Conservation (phyloP, 495 filamentous ascomycete genomes). For the Penicillium salamii region DNA sequence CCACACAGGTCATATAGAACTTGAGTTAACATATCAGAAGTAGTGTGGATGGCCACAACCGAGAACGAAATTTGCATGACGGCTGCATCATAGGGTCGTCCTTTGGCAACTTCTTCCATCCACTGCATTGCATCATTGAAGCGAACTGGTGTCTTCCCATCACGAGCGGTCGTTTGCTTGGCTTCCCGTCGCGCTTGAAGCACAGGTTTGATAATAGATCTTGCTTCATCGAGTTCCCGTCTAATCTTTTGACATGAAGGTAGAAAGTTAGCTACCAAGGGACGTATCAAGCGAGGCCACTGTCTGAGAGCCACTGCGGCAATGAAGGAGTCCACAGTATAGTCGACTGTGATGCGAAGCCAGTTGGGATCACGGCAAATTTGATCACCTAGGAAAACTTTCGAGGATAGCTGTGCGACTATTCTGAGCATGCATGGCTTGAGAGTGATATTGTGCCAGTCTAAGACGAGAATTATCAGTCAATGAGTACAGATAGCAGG, state of each 20-base stretch:
- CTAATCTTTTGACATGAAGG: slow-evolving; percentile 4
- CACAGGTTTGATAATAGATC: slow-evolving; percentile 8
- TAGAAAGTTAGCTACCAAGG: slow-evolving; percentile 22
- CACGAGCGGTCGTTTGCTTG: not conserved
- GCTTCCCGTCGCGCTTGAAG: slow-evolving; percentile 11
- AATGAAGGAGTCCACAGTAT: slow-evolving; percentile 35
- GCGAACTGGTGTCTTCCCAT: not conserved
- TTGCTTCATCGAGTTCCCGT: slow-evolving; percentile 1
- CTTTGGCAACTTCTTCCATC: slow-evolving; percentile 14
- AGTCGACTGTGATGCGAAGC: slow-evolving; percentile 37
- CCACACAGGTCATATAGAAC: not conserved
- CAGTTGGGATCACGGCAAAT: slow-evolving; percentile 42
- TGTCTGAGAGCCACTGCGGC: slow-evolving; percentile 28
- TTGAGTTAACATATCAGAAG: not conserved
- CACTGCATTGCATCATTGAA: slow-evolving; percentile 15
- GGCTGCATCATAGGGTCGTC: slow-evolving; percentile 9
- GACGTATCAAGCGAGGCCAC: slow-evolving; percentile 34
- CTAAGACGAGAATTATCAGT: no score
- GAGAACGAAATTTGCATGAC: not conserved
- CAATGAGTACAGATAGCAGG: no score
- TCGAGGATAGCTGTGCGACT: slow-evolving; percentile 45
- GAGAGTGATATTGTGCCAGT: slow-evolving; percentile 16
- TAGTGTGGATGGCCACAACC: not conserved
- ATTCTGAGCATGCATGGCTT: slow-evolving; percentile 37
- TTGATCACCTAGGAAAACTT: slow-evolving; percentile 44